Evolutionary conservation across 1,139 yeast genomes (phyloP).

Genomic region (Suhomyces yuchorum): DNA sequence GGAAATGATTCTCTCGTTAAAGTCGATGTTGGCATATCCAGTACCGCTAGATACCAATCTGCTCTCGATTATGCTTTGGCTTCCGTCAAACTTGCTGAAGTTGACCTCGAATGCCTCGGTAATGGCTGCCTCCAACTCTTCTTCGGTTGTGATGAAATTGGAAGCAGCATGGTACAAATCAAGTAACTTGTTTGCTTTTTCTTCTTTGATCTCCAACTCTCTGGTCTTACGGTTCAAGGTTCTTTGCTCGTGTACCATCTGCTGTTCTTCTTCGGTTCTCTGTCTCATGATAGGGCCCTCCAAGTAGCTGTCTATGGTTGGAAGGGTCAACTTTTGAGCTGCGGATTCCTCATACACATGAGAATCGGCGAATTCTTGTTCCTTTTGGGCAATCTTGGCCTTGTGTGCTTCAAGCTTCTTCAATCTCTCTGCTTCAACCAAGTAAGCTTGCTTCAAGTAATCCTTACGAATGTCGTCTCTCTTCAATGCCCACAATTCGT

Average conservation of each 20-base stretch:
- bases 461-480: slow-evolving; percentile 73
- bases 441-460: slow-evolving; percentile 67
- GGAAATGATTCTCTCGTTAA: slow-evolving; percentile 37
- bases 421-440: slow-evolving; percentile 48
- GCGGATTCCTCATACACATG: slow-evolving; percentile 28
- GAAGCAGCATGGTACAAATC: slow-evolving; percentile 73
- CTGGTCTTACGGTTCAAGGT: slow-evolving; percentile 35
- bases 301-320: slow-evolving; percentile 72
- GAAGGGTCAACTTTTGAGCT: slow-evolving; percentile 69
- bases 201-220: slow-evolving; percentile 39
- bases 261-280: slow-evolving; percentile 70
- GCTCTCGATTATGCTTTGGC: slow-evolving; percentile 38
- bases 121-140: slow-evolving; percentile 58
- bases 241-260: slow-evolving; percentile 35
- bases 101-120: slow-evolving; percentile 56
- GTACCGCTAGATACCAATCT: slow-evolving; percentile 38
- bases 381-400: slow-evolving; percentile 28
- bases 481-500: slow-evolving; percentile 56
- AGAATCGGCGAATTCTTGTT: slow-evolving; percentile 26
- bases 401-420: slow-evolving; percentile 34
- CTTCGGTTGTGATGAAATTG: slow-evolving; percentile 65
- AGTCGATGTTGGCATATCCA: slow-evolving; percentile 29
- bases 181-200: slow-evolving; percentile 58
- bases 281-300: slow-evolving; percentile 70
- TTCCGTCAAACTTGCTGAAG: slow-evolving; percentile 39